Base-by-base conservation (phyloP, 176 grass and related monocot species). In the Triticum timopheevii region DNA sequence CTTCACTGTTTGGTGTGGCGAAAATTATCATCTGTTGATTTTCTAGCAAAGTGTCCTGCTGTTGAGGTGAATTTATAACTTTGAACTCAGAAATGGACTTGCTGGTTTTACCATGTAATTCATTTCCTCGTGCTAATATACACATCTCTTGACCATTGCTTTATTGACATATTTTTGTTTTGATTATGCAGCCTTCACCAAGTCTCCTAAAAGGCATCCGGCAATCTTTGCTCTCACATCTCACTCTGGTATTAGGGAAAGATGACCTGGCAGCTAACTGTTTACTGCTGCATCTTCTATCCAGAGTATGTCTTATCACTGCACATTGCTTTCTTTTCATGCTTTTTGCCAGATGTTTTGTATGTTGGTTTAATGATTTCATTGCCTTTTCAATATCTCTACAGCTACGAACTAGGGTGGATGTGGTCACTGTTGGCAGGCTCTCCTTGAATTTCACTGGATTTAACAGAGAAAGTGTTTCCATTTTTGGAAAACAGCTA, bases 251-350 rank as follows among this genome's bases (percentile, higher is more conserved):
- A 79, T 54, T 98, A 83, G 93, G 96, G 44, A 95, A 88, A 4
- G 97, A 98, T 87, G 88, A 74, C 68, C 69, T 98, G 61, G 94
- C 94, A 63, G 93, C 94, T 65, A 87, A 96, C 70, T 99, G 82
- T 86, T 77, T 99, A 72, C 85, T 99, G 10, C 85, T 99, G 88
- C 94, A 99, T 90, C 90, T 99, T 88, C 76, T 99, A 77, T 99
- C 97, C 82, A 94, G 88, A 77, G 97, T 99, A 94, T 10, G 77
- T 47, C 36, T 0, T 70, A 15, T 24, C 72, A 62, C 44, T 52
- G 25, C 6, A 3, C 22, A 58, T 82, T 25, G 39, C 25, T 80
- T 77, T 84, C 30, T 7, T 81, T 67, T 6, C 2, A 31, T 77
- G 66, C 25, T 67, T 80, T 15, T 74, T 61, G 13, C 59, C 36